Evolutionary conservation across 345 rosid species (phyloP).

Genomic region (Citrus medica): DNA sequence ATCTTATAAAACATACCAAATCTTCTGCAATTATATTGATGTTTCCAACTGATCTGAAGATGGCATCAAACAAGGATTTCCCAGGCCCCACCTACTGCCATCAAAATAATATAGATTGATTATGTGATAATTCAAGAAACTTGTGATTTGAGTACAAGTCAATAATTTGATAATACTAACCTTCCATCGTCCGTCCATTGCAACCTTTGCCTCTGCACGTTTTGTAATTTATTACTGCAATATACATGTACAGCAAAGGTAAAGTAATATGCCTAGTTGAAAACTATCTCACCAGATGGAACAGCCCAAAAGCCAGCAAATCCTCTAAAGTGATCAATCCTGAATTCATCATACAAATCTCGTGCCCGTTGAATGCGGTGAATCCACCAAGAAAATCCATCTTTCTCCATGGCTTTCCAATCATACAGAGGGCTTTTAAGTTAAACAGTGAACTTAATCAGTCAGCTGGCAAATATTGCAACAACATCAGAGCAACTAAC

Average conservation of each 20-base stretch:
- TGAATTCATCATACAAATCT: slow-evolving; percentile 78
- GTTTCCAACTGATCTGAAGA: slow-evolving; percentile 62
- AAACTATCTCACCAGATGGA: slow-evolving; percentile 63
- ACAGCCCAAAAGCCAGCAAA: slow-evolving; percentile 98
- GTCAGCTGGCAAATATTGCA: slow-evolving; percentile 9
- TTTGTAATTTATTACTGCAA: slow-evolving; percentile 6
- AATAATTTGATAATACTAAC: slow-evolving; percentile 30
- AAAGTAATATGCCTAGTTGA: slow-evolving; percentile 11
- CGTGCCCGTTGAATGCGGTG: slow-evolving; percentile 66
- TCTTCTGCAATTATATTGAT: slow-evolving; percentile 89
- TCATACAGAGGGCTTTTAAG: slow-evolving; percentile 80
- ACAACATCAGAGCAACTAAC: background rate
- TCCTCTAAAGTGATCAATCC: slow-evolving; percentile 97
- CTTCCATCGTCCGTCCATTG: slow-evolving; percentile 86
- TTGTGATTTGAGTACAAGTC: background rate
- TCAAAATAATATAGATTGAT: slow-evolving; percentile 27
- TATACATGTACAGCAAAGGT: background rate
- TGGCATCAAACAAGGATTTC: slow-evolving; percentile 79
- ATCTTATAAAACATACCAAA: slow-evolving; percentile 55
- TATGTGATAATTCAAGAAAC: slow-evolving; percentile 13
- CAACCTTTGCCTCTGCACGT: slow-evolving; percentile 80
- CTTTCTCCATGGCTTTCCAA: slow-evolving; percentile 91
- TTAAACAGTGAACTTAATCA: slow-evolving; percentile 16
- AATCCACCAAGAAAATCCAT: slow-evolving; percentile 91
- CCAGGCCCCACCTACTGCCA: slow-evolving; percentile 95